These are phyloP conservation scores for Logfia minima DNA, from an alignment of 129 eudicot species.

Conservation along the genomic window DNA sequence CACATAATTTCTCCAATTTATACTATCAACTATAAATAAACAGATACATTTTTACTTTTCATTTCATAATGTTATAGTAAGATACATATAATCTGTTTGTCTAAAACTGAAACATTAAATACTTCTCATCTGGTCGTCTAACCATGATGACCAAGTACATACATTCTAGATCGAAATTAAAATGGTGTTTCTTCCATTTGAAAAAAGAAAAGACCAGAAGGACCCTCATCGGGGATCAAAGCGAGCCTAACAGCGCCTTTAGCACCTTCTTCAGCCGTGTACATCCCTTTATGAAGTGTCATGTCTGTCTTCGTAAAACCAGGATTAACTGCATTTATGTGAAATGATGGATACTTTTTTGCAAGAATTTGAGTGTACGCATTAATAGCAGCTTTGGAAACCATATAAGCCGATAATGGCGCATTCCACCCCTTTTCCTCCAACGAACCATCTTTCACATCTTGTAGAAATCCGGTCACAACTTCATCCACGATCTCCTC, in stretches of 20 bases:
- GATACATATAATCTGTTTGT: too few species aligned
- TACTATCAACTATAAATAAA: too few species aligned
- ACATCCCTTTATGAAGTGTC: slow-evolving; percentile 25
- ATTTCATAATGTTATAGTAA: too few species aligned
- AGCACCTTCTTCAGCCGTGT: slow-evolving; percentile 26
- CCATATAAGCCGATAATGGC: slow-evolving; percentile 27
- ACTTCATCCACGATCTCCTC: slow-evolving; percentile 28
- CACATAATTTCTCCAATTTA: too few species aligned
- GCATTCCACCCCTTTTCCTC: slow-evolving; percentile 33
- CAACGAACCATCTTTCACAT: slow-evolving; percentile 22
- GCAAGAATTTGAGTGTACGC: slow-evolving; percentile 28
- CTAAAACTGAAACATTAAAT: too few species aligned
- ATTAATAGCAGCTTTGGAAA: slow-evolving; percentile 27
- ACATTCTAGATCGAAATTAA: background rate
- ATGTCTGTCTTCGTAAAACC: slow-evolving; percentile 26
- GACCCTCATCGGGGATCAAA: slow-evolving; percentile 27
- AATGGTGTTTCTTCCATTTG: slow-evolving; percentile 24
- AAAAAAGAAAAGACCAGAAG: slow-evolving; percentile 28
- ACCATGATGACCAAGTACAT: too few species aligned
- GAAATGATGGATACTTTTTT: slow-evolving; percentile 22
- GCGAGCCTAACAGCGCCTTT: slow-evolving; percentile 26
- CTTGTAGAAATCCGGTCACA: slow-evolving; percentile 20
- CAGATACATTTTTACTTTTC: too few species aligned
- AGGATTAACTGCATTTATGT: slow-evolving; percentile 27
- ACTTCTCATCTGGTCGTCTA: too few species aligned